These are phyloP conservation scores for Emergomyces orientalis DNA, from an alignment of 2,329 filamentous ascomycete genomes.

Conservation along the genomic window DNA sequence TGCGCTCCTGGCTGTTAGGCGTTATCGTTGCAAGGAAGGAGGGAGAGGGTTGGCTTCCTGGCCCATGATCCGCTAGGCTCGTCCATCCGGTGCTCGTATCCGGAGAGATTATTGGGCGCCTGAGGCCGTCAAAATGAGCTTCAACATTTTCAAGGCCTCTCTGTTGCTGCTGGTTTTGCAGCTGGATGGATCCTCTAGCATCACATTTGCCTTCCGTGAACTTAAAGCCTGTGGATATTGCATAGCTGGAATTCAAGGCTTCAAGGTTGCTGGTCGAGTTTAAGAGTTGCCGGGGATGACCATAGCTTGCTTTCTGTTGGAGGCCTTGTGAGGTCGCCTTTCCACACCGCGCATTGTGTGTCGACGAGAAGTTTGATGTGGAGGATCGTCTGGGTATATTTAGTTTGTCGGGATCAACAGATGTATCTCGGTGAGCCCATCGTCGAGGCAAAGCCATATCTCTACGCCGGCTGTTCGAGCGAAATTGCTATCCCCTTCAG, in stretches of 20 bases:
- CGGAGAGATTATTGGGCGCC: not conserved
- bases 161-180: not conserved
- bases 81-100: not conserved
- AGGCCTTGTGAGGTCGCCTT: not conserved
- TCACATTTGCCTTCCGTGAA: not conserved
- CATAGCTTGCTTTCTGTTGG: not conserved
- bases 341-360: not conserved
- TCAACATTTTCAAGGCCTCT: not conserved
- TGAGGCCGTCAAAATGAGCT: not conserved
- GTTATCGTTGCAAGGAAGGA: not conserved
- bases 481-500: not conserved
- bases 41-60: not conserved
- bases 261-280: not conserved
- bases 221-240: not conserved
- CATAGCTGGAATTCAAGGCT: not conserved
- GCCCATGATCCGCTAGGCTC: not conserved
- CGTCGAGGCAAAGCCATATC: conserved; percentile 2
- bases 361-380: not conserved
- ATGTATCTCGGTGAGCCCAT: not conserved
- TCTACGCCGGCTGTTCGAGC: not conserved
- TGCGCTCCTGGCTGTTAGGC: not conserved
- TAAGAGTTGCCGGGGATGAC: not conserved
- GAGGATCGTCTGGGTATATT: not conserved
- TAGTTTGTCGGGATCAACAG: not conserved
- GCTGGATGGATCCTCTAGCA: not conserved